Base-by-base conservation (phyloP, 2,329 filamentous ascomycete genomes). In the Akanthomyces dipterigenus region DNA sequence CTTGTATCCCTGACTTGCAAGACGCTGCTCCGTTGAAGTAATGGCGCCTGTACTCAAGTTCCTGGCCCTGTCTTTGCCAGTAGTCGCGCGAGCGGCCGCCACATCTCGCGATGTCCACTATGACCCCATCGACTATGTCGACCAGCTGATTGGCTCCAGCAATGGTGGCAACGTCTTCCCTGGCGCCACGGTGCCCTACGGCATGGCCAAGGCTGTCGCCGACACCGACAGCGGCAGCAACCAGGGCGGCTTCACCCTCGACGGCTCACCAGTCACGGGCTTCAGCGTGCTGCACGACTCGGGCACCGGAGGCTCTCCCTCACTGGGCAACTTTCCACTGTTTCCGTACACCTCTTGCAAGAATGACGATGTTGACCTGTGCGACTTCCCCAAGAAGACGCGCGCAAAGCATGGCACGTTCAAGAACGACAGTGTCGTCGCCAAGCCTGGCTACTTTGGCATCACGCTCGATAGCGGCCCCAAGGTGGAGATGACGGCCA, bases 271-370 rank as follows among this genome's bases (percentile, higher is more conserved):
- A 1, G 77, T 85, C 40, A 78, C 77, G 5, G 84, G 83, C 16
- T 86, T 85, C 70, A 82, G 80, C 14, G 77, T 80, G 42, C 77
- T 85, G 74, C 83, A 85, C 68, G 83, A 86, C 67, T 82, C 80
- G 2, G 83, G 83, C 1, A 85, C 82, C 0, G 83, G 83, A 24
- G 78, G 78, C 8, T 72, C 74, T 1, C 83, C 88, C 0, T 90
- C 86, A 4, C 74, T 91, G 18, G 89, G 88, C 16, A 90, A 90
- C 68, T 91, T 91, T 58, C 86, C 89, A 0, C 75, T 91, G 1
- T 91, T 91, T 64, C 80, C 88, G 0, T 87, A 89, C 64, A 74
- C 81, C 4, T 77, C 78, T 45, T 91, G 88, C 64, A 77, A 81
- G 0, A 79, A 76, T 16, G 82, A 88, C 63, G 80, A 86, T 43